These are phyloP conservation scores for Plantago lanceolata DNA, from an alignment of 305 asterid species.

Conservation along the genomic window DNA sequence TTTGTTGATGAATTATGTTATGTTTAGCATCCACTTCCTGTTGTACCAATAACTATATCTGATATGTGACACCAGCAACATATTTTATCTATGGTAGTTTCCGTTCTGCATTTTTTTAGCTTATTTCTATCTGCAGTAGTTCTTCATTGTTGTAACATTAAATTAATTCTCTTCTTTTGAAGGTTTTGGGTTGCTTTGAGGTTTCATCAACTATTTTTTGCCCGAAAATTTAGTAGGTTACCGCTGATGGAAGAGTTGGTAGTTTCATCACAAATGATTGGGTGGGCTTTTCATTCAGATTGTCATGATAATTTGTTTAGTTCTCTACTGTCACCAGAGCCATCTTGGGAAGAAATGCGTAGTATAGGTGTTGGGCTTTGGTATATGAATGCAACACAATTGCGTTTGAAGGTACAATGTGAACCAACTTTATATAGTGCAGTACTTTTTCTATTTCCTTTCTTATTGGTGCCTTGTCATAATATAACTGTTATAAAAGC, in stretches of 20 bases:
- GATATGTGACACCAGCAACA: slow-evolving; percentile 1
- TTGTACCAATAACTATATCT: not conserved
- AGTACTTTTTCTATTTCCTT: not conserved
- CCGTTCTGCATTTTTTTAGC: slow-evolving; percentile 17
- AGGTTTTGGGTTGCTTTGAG: slow-evolving; percentile 94
- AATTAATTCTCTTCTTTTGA: slow-evolving; percentile 28
- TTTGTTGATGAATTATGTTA: too few relatives aligned
- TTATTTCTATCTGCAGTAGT: slow-evolving; percentile 9
- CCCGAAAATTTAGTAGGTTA: slow-evolving; percentile 49
- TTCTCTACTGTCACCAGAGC: slow-evolving; percentile 72
- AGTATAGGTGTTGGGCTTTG: slow-evolving; percentile 89
- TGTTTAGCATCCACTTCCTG: not conserved
- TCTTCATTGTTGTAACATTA: slow-evolving; percentile 5
- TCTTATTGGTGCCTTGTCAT: too few relatives aligned
- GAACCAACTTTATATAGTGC: slow-evolving; percentile 21
- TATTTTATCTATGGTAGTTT: slow-evolving; percentile 1
- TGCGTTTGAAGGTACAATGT: slow-evolving; percentile 74
- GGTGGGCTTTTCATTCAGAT: slow-evolving; percentile 97
- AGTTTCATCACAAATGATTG: slow-evolving; percentile 62
- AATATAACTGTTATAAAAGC: not conserved
- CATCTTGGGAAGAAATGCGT: slow-evolving; percentile 95
- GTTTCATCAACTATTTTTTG: slow-evolving; percentile 64
- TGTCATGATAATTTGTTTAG: slow-evolving; percentile 82
- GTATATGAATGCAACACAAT: slow-evolving; percentile 62
- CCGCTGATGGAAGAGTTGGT: slow-evolving; percentile 62